Evolutionary conservation across 1,139 yeast genomes (phyloP), one percentile per base, ranked within the genome.

Genomic region (Pneumocystis canis): DNA sequence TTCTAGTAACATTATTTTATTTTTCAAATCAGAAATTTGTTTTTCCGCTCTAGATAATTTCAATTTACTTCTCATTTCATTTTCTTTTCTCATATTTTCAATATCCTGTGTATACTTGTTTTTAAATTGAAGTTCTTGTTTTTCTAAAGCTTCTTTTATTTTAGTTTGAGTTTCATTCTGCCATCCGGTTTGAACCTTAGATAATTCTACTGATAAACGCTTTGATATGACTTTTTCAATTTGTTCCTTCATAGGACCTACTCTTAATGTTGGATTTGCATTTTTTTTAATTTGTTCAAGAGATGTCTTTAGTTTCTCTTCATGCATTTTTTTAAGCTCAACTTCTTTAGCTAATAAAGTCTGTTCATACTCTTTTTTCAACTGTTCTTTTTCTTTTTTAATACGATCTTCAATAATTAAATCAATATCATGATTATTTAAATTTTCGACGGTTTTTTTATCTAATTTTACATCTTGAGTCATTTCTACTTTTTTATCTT

Each of bases 31-130:
- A 4, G 67, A 62, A 59, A 71, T 71, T 37, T 71, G 68, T 40
- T 64, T 63, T 60, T 69, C 69, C 63, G 70, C 69, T 33, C 66
- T 68, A 7, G 60, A 66, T 39, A 66, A 63, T 59, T 65, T 53
- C 54, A 37, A 39, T 63, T 64, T 28, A 67, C 65, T 25, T 68
- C 59, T 64, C 73, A 68, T 64, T 69, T 71, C 41, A 68, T 66
- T 32, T 70, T 70, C 67, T 71, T 73, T 64, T 69, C 68, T 64
- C 65, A 72, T 58, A 67, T 72, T 63, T 70, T 74, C 65, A 69
- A 73, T 73, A 70, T 70, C 58, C 70, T 71, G 40, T 61, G 76
- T 75, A 65, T 75, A 74, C 7, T 78, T 75, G 62, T 77, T 77
- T 40, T 75, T 77, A 61, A 75, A 73, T 2, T 77, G 20, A 61